Conservation (phyloP, 2,329 filamentous ascomycete species). For the Trichoderma guizhouense region DNA sequence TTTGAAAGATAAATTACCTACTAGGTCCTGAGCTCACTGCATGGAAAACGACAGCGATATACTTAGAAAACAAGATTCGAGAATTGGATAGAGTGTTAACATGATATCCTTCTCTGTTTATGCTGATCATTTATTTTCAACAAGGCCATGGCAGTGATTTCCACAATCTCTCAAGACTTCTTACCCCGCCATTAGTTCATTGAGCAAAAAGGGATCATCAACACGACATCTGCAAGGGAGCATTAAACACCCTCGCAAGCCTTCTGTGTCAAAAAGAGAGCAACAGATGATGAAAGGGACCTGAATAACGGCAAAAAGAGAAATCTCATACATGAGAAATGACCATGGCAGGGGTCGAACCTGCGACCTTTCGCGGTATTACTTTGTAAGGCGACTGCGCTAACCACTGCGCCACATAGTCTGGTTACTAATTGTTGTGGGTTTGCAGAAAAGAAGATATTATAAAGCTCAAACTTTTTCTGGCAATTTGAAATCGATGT, state of each 20-base stretch:
- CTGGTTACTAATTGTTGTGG: neutral
- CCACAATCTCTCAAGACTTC: neutral
- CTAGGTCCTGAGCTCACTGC: neutral
- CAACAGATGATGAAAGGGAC: neutral
- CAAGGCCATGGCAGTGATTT: too few relatives aligned
- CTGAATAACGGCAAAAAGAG: neutral
- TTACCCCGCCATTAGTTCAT: neutral
- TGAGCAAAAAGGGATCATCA: neutral
- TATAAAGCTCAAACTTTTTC: too few relatives aligned
- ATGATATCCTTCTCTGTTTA: neutral
- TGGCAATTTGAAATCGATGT: neutral
- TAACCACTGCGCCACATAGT: slow-evolving; percentile 39
- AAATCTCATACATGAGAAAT: slow-evolving; percentile 20
- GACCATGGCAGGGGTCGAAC: slow-evolving; percentile 45
- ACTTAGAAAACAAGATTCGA: neutral
- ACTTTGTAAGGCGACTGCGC: slow-evolving; percentile 39
- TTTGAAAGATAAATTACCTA: neutral
- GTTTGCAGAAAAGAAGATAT: neutral
- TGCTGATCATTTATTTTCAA: too few relatives aligned
- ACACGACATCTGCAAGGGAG: neutral
- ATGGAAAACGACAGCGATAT: neutral
- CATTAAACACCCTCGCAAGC: neutral
- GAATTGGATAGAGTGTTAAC: neutral
- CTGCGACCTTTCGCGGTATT: slow-evolving; percentile 39
- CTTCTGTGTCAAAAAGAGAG: neutral